Conservation (phyloP, 805 yeast species). For the Dipodascopsis tothii region DNA sequence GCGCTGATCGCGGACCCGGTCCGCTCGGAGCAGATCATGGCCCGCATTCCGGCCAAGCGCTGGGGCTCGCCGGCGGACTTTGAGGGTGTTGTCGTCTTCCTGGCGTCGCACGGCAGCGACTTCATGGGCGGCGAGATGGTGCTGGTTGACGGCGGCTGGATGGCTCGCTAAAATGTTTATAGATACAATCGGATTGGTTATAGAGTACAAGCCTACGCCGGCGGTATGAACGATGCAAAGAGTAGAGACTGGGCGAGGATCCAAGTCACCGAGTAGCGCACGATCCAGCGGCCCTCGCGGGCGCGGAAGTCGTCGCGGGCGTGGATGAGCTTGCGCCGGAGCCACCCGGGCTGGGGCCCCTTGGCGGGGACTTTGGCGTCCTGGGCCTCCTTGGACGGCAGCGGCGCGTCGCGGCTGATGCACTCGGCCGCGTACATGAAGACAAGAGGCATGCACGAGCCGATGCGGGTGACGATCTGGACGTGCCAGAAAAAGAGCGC, state of each 20-base stretch:
- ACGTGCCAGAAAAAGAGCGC: constrained; percentile 65
- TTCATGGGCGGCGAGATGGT: constrained; percentile 48
- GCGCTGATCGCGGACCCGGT: constrained; percentile 28
- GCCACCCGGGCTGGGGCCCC: constrained; percentile 1
- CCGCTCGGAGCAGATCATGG: constrained; percentile 29
- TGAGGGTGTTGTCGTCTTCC: constrained; percentile 40
- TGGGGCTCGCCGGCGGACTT: constrained; percentile 47
- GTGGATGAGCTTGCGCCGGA: constrained; percentile 1
- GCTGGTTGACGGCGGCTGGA: constrained; percentile 32
- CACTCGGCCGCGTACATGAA: constrained; percentile 60
- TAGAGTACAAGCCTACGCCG: constrained; percentile 49
- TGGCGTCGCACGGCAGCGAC: constrained; percentile 45
- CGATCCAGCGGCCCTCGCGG: constrained; percentile 34
- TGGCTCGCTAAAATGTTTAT: constrained; percentile 11
- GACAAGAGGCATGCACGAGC: constrained; percentile 67
- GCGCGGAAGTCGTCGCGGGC: constrained; percentile 13
- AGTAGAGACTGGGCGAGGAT: constrained; percentile 58
- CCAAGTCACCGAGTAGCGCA: constrained; percentile 56
- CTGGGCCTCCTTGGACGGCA: constrained; percentile 3
- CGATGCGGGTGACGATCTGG: constrained; percentile 75
- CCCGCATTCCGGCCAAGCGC: constrained; percentile 40
- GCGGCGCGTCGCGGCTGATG: constrained; percentile 10
- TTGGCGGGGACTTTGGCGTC: constrained; percentile 18
- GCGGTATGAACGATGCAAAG: constrained; percentile 81
- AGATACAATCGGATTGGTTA: neutral